phyloP scores from a whole-genome alignment of 768 basidiomycete genomes.

The Dioszegia aurantiaca region DNA sequence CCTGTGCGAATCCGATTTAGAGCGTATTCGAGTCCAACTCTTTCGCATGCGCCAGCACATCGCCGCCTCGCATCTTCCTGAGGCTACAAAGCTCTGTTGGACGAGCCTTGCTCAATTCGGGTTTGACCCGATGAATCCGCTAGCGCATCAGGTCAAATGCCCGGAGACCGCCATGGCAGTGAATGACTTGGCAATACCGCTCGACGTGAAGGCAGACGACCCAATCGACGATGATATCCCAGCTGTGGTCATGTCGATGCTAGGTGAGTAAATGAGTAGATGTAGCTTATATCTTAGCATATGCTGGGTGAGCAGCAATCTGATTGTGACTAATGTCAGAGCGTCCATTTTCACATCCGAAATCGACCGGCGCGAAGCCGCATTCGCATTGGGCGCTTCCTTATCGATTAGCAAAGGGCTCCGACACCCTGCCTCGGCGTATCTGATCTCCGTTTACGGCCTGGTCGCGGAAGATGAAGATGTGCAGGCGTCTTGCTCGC shows the following conservation, averaged over 20 bases:
- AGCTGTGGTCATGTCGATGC: slow-evolving; percentile 9
- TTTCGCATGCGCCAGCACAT: slow-evolving; percentile 15
- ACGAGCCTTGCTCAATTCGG: neutral
- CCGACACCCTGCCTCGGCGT: slow-evolving; percentile 15
- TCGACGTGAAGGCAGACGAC: slow-evolving; percentile 9
- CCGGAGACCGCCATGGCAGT: neutral
- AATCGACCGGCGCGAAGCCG: neutral
- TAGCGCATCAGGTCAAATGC: neutral
- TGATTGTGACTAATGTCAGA: neutral
- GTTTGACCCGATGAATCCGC: neutral
- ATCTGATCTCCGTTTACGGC: slow-evolving; percentile 14
- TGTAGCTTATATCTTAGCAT: slow-evolving; percentile 13
- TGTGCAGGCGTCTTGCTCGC: neutral
- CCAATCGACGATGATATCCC: slow-evolving; percentile 14
- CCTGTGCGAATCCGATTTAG: slow-evolving; percentile 15
- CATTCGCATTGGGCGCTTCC: slow-evolving; percentile 21
- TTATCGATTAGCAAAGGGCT: neutral
- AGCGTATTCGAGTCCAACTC: slow-evolving; percentile 15
- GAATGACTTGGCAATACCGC: neutral
- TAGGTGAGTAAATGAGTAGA: slow-evolving; percentile 11
- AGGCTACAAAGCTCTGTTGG: slow-evolving; percentile 19
- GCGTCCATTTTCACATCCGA: slow-evolving; percentile 20
- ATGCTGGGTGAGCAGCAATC: slow-evolving; percentile 13
- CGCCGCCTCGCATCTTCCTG: slow-evolving; percentile 8
- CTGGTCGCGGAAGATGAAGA: neutral